Evolutionary conservation across 176 grass and related monocot species (phyloP), one percentile per base, ranked within the genome.

Genomic region (Areca catechu): DNA sequence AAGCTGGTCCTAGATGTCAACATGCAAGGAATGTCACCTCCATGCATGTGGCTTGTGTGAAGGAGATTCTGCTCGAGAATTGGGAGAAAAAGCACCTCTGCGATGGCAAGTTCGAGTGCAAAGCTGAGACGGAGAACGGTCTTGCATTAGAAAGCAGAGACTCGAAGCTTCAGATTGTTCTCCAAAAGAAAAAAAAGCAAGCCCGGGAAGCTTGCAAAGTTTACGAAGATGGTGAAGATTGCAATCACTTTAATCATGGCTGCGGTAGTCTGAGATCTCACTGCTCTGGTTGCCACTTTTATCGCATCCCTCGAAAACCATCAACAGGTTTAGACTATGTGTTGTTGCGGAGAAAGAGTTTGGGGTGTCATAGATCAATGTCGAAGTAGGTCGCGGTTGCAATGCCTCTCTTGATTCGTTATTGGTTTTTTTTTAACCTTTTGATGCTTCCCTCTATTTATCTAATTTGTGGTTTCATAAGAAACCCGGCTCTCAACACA

Each of bases 41-140:
- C 58, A 60, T 34, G 58, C 58, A 60, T 34, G 58, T 43, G 15
- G 28, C 58, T 9, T 60, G 58, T 15, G 27, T 34, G 5, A 60
- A 60, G 54, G 7, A 16, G 20, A 7, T 20, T 54, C 19, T 54
- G 17, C 19, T 19, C 17, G 17, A 20, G 53, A 54, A 54, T 19
- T 20, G 53, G 53, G 53, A 54, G 19, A 10, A 19, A 19, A 10
- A 54, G 17, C 7, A 14, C 5, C 20, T 3, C n/a, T 2, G 6
- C 18, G 20, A 6, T 20, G 53, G 20, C 7, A 19, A 20, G 53
- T 20, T 22, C 9, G 19, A 18, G 20, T 4, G 53, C n/a, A 20
- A 3, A 54, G 53, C 2, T 0, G 19, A 54, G 20, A 20, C 7
- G 2, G 20, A n/a, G 53, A 20, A 20, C 16, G 10, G 53, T 7